Evolutionary conservation across 139 green algal genomes (phyloP).

Genomic region (Chlorella sorokiniana): DNA sequence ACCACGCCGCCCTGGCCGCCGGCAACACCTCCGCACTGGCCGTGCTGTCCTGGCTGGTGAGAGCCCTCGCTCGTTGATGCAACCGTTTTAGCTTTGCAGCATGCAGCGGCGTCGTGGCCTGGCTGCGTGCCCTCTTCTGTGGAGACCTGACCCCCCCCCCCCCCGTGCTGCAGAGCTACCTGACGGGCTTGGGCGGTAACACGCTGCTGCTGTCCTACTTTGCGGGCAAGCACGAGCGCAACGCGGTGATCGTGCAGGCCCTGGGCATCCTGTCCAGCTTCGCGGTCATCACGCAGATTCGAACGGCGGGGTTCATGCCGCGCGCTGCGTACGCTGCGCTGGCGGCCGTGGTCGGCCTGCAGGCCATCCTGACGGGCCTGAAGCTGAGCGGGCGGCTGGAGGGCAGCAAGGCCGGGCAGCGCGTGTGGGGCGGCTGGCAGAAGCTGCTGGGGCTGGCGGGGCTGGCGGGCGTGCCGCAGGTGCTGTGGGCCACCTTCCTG

Average conservation of each 20-base stretch:
- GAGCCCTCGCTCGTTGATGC: neutral
- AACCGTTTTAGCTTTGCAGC: no score
- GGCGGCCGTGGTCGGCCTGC: constrained; percentile 11
- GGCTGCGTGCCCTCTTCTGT: no score
- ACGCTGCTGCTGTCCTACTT: constrained; percentile 82
- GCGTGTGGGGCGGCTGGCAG: constrained; percentile 65
- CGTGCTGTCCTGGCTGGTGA: constrained; percentile 52
- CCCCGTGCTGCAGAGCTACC: constrained; percentile 24
- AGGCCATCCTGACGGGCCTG: constrained; percentile 31
- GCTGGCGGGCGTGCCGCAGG: constrained; percentile 62
- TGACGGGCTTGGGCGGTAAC: constrained; percentile 69
- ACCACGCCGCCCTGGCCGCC: constrained; percentile 55
- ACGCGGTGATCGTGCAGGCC: constrained; percentile 71
- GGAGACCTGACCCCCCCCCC: neutral
- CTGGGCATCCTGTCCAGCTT: constrained; percentile 77
- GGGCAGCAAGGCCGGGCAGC: neutral
- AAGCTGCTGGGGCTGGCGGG: constrained; percentile 57
- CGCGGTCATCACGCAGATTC: constrained; percentile 67
- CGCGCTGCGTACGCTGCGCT: constrained; percentile 12
- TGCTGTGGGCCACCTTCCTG: constrained; percentile 28
- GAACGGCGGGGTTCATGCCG: constrained; percentile 41
- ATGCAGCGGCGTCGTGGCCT: no score
- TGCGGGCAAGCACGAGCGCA: constrained; percentile 61
- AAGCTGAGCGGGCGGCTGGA: constrained; percentile 41
- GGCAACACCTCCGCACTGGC: constrained; percentile 60